Base-by-base conservation (phyloP, 78 protist genomes). In the Dictyostelium brefeldianum region DNA sequence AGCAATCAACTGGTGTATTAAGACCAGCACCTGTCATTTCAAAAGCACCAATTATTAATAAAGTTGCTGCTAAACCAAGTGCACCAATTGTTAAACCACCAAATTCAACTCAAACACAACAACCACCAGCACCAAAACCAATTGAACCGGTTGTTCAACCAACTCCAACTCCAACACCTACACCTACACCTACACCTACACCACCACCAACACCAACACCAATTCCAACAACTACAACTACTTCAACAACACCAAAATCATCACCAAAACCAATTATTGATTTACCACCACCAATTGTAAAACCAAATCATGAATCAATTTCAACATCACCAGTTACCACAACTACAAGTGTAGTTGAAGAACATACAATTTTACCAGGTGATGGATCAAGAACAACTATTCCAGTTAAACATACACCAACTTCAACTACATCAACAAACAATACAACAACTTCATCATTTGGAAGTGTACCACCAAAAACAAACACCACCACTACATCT, bases 1-100 rank as follows among this genome's bases (percentile, higher is more conserved):
- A 85, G 48, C 92, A 64, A 74, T 85, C 92, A 7, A 85, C 92
- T 11, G 92, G 92, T 75, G 70, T 85, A 17, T 50, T 85, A 18
- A 51, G 83, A 31, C 78, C 65, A 70, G 91, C 91, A 51, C 91
- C 91, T 27, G 80, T 69, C 5, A 47, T 69, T 18, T 82, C 89
- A 64, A 82, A 69, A 47, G 65, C 91, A 71, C 91, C 91, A 41
- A 50, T 53, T 20, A 10, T 73, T 54, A 15, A 50, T 53, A 83
- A 83, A 18, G 43, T 46, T 17, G 25, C 48, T 11, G 75, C 92
- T 9, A 41, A 48, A 15, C 92, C 92, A 75, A 20, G 27, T 71
- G 53, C 91, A 8, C 47, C 65, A 53, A 12, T 31, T 14, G 15
- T 20, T 11, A 20, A 73, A 53, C 48, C 92, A 31, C 59, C 83